phyloP scores from a whole-genome alignment of 2,329 filamentous ascomycete species.

The Phoma herbarum region DNA sequence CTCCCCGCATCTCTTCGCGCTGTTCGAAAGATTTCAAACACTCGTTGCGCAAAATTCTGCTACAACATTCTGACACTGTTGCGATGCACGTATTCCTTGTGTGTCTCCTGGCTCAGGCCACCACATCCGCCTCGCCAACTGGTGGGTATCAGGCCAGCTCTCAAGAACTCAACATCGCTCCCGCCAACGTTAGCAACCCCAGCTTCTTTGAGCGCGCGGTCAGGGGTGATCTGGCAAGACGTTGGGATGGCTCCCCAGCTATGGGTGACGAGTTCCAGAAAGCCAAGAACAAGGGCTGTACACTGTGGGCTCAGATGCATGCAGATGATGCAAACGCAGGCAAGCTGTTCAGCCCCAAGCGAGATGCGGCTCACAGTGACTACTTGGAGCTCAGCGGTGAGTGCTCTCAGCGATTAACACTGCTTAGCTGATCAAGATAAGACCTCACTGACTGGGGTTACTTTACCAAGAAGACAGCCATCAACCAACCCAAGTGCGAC shows the following conservation, averaged over 20 bases:
- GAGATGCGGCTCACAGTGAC: conserved; percentile 10
- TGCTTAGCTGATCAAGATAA: not conserved
- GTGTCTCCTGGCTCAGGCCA: not conserved
- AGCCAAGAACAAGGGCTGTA: conserved; percentile 6
- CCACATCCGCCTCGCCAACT: not conserved
- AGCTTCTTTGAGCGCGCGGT: not conserved
- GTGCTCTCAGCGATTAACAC: not conserved
- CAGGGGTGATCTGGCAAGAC: not conserved
- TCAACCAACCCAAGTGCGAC: conserved; percentile 8
- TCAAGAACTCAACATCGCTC: too few species aligned
- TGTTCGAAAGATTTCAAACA: not conserved
- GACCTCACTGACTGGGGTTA: conserved; percentile 16
- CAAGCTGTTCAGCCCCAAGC: not conserved
- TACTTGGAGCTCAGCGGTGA: conserved; percentile 10
- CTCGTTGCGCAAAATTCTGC: not conserved
- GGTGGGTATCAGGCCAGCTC: not conserved
- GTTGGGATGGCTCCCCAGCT: conserved; percentile 16
- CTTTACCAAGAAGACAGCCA: conserved; percentile 2
- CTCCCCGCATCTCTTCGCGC: not conserved
- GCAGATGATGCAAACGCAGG: conserved; percentile 6
- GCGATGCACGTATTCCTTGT: not conserved
- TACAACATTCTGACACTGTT: not conserved
- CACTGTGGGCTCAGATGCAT: conserved; percentile 13
- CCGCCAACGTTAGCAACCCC: too few species aligned
- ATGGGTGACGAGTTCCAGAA: conserved; percentile 8